phyloP scores from a whole-genome alignment of 495 filamentous ascomycete genomes.

The Aspergillus avenaceus region DNA sequence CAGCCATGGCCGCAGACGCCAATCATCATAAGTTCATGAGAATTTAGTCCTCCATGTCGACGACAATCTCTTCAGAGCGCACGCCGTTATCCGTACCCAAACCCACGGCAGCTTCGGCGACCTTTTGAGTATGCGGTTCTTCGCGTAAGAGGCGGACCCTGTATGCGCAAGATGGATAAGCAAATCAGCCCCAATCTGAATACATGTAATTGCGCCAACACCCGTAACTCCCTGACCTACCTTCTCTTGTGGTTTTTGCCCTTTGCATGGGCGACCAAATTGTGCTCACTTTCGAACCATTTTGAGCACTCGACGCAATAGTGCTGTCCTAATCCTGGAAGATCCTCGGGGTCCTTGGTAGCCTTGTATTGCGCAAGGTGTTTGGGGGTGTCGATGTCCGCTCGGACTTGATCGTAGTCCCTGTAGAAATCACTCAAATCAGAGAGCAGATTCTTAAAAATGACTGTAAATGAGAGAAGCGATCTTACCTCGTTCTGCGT shows the following conservation, averaged over 20 bases:
- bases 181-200: slow-evolving; percentile 3
- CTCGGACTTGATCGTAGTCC: slow-evolving; percentile 84
- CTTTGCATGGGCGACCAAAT: slow-evolving; percentile 68
- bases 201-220: neutral
- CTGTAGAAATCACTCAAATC: slow-evolving; percentile 33
- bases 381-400: slow-evolving; percentile 68
- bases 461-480: neutral
- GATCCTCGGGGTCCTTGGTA: slow-evolving; percentile 76
- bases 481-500: slow-evolving; percentile 55
- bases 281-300: slow-evolving; percentile 87
- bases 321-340: slow-evolving; percentile 74
- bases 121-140: slow-evolving; percentile 79
- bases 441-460: neutral
- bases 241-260: slow-evolving; percentile 91
- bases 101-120: slow-evolving; percentile 77
- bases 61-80: slow-evolving; percentile 24
- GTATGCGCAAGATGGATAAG: neutral
- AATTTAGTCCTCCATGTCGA: slow-evolving; percentile 34
- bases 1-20: neutral
- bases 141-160: slow-evolving; percentile 74
- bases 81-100: slow-evolving; percentile 61
- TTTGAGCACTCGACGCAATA: slow-evolving; percentile 96
- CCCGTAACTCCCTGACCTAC: slow-evolving; percentile 42
- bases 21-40: neutral
- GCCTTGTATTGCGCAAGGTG: slow-evolving; percentile 75